Evolutionary conservation across 2,329 filamentous ascomycete species (phyloP), one percentile per base, ranked within the genome.

Genomic region (Gaeumannomyces sp.): DNA sequence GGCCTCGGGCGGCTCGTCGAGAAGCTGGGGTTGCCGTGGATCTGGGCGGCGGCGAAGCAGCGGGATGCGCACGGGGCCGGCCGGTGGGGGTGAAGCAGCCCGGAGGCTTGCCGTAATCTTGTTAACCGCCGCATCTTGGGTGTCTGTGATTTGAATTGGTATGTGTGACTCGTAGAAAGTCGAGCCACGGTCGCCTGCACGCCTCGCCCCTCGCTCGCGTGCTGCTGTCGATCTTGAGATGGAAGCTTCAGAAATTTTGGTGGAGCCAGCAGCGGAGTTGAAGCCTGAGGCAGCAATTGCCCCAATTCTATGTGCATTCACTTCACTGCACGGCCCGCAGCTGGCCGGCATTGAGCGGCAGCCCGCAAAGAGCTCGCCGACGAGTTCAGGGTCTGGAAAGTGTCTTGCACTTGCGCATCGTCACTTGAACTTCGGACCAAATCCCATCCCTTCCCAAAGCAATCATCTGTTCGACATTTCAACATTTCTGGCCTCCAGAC

Each of bases 51-150:
- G 22, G 61, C 29, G 27, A 33, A 31, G 61, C 61, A 63, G n/a
- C 61, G 53, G 29, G 56, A 31, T n/a, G 19, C 57, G 61, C 53
- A 35, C 27, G 61, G 27, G 45, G 56, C 33, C 16, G 61, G 56
- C 2, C 16, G 59, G 31, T 25, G 59, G 22, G 31, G 27, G 59
- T 16, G 59, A 33, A 58, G 28, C 50, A 63, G 53, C 35, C 58
- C 59, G 59, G 62, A 29, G 19, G 68, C 65, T 59, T 53, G 64
- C 70, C 73, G 71, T 67, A 75, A 69, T 68, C 75, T 72, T 65
- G 77, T 70, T 77, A 80, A 74, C 73, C 79, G 77, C 66, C 78
- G 72, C 78, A 82, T 81, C 69, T 67, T 73, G 25, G 2, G 25
- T n/a, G 22, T 53, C 45, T 53, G 45, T n/a, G 22, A n/a, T 53